Base-by-base conservation (phyloP, 2,329 filamentous ascomycete genomes). In the Alternaria metachromatica region DNA sequence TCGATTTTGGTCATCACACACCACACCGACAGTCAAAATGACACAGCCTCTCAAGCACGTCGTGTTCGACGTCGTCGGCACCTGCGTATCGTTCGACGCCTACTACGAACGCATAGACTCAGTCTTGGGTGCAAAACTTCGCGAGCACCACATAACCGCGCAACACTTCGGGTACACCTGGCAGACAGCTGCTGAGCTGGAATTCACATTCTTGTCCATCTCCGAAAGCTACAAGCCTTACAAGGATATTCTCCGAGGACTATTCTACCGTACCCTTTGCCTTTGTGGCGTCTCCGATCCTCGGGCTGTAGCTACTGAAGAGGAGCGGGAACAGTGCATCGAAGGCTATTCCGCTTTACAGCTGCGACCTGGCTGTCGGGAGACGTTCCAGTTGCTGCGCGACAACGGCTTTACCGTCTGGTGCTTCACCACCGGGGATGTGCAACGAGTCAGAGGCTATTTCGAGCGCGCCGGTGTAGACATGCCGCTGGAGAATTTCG, bases 401-500 rank as follows among this genome's bases (percentile, higher is more conserved):
- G 58, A 65, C 9, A 57, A 62, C 15, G 62, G 65, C 11, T 67
- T 62, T 5, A 62, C 55, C 8, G 53, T 67, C n/a, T 67, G 62
- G 65, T 59, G 55, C 2, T 62, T 67, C 12, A 67, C 65, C 18
- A 65, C 65, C 7, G 62, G 62, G 9, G 58, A 65, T 30, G 48
- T 65, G 3, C 21, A 62, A 53, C 65, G 65, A 5, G 86, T 88
- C 4, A 72, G 78, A 8, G 85, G 84, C 1, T 88, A 88, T 62
- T 87, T 88, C 65, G 70, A 78, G 26, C 74, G 78, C 2, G 82
- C 77, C 0, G 84, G 83, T 0, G 78, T 87, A 15, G 81, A 86
- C 5, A 83, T 88, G 80, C 85, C 86, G 0, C 55, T 71, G 2
- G 84, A 85, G 68, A 85, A 86, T 58, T 80, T 88, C 23, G 74